Conservation (phyloP, 805 yeast species). For the Wickerhamiella sorbophila region DNA sequence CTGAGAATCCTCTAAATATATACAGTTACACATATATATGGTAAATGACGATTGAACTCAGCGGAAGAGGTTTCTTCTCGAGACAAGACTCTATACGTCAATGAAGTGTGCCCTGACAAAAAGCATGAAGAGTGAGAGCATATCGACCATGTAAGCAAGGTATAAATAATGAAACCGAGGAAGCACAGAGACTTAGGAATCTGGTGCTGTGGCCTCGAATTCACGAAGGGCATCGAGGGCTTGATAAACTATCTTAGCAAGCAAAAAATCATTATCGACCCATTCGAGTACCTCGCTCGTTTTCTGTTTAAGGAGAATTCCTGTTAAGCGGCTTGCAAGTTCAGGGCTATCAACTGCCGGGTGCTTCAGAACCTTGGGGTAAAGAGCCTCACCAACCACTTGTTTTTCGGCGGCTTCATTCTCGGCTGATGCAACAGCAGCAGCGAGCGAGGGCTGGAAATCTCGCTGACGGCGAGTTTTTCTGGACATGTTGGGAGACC, state of each 20-base stretch:
- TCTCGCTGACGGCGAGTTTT: slow-evolving; percentile 8
- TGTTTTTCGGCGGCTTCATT: slow-evolving; percentile 22
- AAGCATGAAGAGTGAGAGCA: too few relatives aligned
- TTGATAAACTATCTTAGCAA: slow-evolving; percentile 75
- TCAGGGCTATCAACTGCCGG: slow-evolving; percentile 59
- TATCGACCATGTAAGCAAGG: neutral
- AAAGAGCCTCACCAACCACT: slow-evolving; percentile 73
- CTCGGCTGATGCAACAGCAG: slow-evolving; percentile 35
- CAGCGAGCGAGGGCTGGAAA: slow-evolving; percentile 34
- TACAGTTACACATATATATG: too few relatives aligned
- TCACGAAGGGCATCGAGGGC: slow-evolving; percentile 53
- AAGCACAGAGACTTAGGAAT: too few relatives aligned
- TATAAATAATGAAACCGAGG: neutral
- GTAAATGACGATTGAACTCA: too few relatives aligned
- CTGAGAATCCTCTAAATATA: too few relatives aligned
- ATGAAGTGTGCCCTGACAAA: too few relatives aligned
- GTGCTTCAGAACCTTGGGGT: slow-evolving; percentile 69
- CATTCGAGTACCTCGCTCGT: slow-evolving; percentile 70
- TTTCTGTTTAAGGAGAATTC: slow-evolving; percentile 88
- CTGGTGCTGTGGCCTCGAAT: neutral
- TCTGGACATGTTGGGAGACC: neutral
- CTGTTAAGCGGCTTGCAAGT: slow-evolving; percentile 91
- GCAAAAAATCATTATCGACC: slow-evolving; percentile 70
- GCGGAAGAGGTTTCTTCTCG: too few relatives aligned
- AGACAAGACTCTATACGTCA: too few relatives aligned